These are phyloP conservation scores for Aspergillus felis DNA, from an alignment of 2,329 filamentous ascomycete species.

Conservation along the genomic window DNA sequence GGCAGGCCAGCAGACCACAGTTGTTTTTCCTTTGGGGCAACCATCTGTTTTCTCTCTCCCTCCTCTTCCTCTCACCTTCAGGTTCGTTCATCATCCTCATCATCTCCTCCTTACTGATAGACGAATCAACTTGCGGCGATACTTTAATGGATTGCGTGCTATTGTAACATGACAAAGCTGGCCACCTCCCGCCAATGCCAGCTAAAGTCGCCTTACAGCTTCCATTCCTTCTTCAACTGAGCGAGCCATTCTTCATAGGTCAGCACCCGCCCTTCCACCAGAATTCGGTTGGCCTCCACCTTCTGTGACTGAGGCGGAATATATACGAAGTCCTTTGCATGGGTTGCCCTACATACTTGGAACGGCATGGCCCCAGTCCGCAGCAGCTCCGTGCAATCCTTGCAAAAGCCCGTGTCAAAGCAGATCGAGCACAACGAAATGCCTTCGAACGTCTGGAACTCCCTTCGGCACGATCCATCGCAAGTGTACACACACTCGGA, in stretches of 20 bases:
- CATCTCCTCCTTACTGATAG: background rate
- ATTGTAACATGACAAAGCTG: background rate
- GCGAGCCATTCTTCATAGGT: conserved; percentile 1
- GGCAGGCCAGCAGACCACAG: too few species aligned
- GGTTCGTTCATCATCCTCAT: background rate
- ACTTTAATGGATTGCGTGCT: background rate
- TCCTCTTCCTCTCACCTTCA: background rate
- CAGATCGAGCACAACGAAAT: conserved; percentile 7
- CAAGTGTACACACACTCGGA: background rate
- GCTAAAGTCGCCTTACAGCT: background rate
- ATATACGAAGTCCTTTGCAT: conserved; percentile 5
- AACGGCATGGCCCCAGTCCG: background rate
- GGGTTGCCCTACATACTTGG: conserved; percentile 2
- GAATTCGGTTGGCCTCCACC: background rate
- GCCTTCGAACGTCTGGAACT: background rate
- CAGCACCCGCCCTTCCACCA: conserved; percentile 2
- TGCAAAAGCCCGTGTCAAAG: conserved; percentile 7
- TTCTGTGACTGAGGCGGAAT: conserved; percentile 1
- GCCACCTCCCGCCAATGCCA: too few species aligned
- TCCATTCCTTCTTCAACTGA: conserved; percentile 3
- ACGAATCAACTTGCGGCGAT: background rate
- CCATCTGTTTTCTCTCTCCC: too few species aligned
- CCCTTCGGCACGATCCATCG: conserved; percentile 3
- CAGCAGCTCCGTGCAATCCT: background rate
- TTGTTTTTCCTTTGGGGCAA: too few species aligned